Conservation (phyloP, 1,139 yeast genomes). For the Meyerozyma athensensis region DNA sequence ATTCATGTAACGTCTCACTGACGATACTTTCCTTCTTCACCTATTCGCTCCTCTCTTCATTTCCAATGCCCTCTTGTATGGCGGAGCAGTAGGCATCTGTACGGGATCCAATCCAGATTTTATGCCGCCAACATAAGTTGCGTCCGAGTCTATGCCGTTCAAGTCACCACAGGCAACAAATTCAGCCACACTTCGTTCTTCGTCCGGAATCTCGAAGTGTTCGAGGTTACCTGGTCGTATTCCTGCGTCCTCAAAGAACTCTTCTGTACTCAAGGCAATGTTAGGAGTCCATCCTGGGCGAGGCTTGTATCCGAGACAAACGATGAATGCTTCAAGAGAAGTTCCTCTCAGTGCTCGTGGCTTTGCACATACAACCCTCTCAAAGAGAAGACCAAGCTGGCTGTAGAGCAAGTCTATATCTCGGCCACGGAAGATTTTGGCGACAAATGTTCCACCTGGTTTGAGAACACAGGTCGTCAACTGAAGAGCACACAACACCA, state of each 20-base stretch:
- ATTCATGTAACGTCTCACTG: too few relatives aligned
- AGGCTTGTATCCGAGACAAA: slow-evolving; percentile 83
- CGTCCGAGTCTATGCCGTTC: slow-evolving; percentile 85
- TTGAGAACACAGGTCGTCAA: slow-evolving; percentile 82
- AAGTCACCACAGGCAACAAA: slow-evolving; percentile 94
- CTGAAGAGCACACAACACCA: slow-evolving; percentile 84
- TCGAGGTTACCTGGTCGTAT: slow-evolving; percentile 46
- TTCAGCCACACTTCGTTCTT: slow-evolving; percentile 73
- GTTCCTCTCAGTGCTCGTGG: slow-evolving; percentile 94
- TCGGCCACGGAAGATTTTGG: slow-evolving; percentile 92
- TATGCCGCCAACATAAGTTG: slow-evolving; percentile 71
- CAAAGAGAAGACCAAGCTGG: slow-evolving; percentile 80
- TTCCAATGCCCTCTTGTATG: slow-evolving; percentile 86
- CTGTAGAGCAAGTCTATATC: slow-evolving; percentile 90
- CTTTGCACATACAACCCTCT: slow-evolving; percentile 86
- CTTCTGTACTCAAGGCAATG: slow-evolving; percentile 65
- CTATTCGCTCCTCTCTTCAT: slow-evolving; percentile 55
- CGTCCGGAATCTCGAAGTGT: slow-evolving; percentile 42
- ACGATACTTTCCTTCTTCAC: slow-evolving; percentile 3
- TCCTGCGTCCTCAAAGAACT: slow-evolving; percentile 65
- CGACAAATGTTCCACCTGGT: slow-evolving; percentile 91
- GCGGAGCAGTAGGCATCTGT: slow-evolving; percentile 94
- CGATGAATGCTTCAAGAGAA: slow-evolving; percentile 88
- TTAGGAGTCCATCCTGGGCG: slow-evolving; percentile 77
- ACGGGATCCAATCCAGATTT: slow-evolving; percentile 72